phyloP scores from a whole-genome alignment of 2,329 filamentous ascomycete species.

The Epichloe festucae region DNA sequence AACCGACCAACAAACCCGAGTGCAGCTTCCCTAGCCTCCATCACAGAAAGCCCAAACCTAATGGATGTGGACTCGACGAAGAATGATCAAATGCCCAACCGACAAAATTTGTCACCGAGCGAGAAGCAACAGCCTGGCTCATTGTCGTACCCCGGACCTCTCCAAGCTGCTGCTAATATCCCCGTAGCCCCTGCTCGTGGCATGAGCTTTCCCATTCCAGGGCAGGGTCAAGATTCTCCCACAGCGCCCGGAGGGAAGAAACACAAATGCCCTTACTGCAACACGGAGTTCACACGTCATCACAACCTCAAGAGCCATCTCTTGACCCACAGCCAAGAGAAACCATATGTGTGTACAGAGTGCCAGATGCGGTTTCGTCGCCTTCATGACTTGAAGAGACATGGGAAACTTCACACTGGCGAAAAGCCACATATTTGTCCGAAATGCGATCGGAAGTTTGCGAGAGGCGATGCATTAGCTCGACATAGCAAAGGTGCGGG shows the following conservation, averaged over 20 bases:
- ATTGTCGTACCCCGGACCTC: constrained; percentile 41
- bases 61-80: constrained; percentile 41
- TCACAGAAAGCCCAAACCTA: constrained; percentile 37
- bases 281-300: constrained; percentile 91
- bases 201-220: constrained; percentile 45
- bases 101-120: constrained; percentile 34
- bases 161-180: constrained; percentile 30
- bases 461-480: constrained; percentile 85
- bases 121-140: constrained; percentile 37
- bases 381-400: constrained; percentile 87
- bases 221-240: constrained; percentile 32
- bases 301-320: constrained; percentile 97
- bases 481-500: constrained; percentile 92
- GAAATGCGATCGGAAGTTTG: constrained; percentile 90
- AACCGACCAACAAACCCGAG: constrained; percentile 19
- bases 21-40: constrained; percentile 27
- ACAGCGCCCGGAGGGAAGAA: constrained; percentile 60
- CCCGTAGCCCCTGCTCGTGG: constrained; percentile 34
- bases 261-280: constrained; percentile 93
- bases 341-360: constrained; percentile 88
- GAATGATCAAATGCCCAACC: constrained; percentile 20
- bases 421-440: constrained; percentile 91
- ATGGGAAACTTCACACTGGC: constrained; percentile 91
- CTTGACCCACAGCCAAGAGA: constrained; percentile 95
- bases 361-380: constrained; percentile 87